Evolutionary conservation across 257 asterid species (phyloP).

Genomic region (Primulina huaijiensis): DNA sequence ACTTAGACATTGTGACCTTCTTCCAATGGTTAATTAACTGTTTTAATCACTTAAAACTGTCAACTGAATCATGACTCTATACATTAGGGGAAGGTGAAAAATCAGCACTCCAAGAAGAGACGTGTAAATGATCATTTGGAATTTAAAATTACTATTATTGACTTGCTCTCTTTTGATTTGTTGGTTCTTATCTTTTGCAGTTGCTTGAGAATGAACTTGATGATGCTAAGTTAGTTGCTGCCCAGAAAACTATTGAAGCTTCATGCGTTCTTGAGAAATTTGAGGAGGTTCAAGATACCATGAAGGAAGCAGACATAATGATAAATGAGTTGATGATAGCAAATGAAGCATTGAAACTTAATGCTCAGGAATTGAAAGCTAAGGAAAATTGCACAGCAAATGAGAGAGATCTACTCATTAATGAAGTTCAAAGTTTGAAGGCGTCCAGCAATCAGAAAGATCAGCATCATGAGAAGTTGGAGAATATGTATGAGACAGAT

Average conservation of each 20-base stretch:
- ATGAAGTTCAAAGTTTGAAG: slow-evolving; percentile 57
- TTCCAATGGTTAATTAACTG: not conserved
- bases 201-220: slow-evolving; percentile 70
- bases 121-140: not conserved
- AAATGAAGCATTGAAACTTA: slow-evolving; percentile 72
- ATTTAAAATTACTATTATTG: slow-evolving; percentile 15
- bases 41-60: not conserved
- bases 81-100: not conserved
- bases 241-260: slow-evolving; percentile 86
- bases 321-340: slow-evolving; percentile 87
- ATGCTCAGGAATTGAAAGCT: slow-evolving; percentile 47
- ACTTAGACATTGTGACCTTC: slow-evolving; percentile 1
- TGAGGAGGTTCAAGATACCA: slow-evolving; percentile 84
- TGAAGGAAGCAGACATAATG: slow-evolving; percentile 88
- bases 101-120: not conserved
- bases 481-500: slow-evolving; percentile 53
- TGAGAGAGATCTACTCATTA: slow-evolving; percentile 45
- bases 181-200: slow-evolving; percentile 38
- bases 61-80: not conserved
- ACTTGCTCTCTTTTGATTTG: slow-evolving; percentile 3
- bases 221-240: slow-evolving; percentile 68
- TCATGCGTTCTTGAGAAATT: slow-evolving; percentile 77
- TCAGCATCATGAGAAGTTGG: slow-evolving; percentile 42
- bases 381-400: slow-evolving; percentile 39
- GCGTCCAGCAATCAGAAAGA: slow-evolving; percentile 50